phyloP scores from a whole-genome alignment of 2,329 filamentous ascomycete genomes.

The Talaromyces marneffei region DNA sequence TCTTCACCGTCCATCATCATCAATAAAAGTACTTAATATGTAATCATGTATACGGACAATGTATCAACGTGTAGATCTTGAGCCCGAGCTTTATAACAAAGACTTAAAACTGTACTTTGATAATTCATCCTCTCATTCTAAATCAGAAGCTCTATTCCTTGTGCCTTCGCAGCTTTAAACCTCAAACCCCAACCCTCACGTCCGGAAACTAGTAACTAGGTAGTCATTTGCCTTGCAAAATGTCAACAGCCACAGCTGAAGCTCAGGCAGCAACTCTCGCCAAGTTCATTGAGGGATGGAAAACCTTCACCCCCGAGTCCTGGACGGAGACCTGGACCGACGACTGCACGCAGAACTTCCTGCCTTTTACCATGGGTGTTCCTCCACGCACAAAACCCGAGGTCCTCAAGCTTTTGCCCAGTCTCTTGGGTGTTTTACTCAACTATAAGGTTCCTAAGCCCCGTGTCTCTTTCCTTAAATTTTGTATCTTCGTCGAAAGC shows the following conservation, averaged over 20 bases:
- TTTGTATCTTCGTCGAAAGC: background rate
- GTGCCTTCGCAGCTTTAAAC: background rate
- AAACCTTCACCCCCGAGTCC: background rate
- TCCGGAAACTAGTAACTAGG: background rate
- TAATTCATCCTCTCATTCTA: background rate
- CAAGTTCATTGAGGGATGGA: background rate
- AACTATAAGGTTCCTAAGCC: background rate
- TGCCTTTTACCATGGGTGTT: background rate
- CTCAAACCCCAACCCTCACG: background rate
- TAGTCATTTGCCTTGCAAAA: background rate
- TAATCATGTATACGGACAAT: background rate
- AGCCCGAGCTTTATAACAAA: background rate
- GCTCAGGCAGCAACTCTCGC: background rate
- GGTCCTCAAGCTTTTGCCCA: background rate
- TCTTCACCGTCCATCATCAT: too few species aligned
- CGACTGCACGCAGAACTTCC: background rate
- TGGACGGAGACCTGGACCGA: background rate
- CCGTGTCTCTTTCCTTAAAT: background rate
- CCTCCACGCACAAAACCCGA: background rate
- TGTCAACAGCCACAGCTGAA: background rate
- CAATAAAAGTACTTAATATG: too few species aligned
- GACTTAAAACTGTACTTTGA: background rate
- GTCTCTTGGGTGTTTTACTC: background rate
- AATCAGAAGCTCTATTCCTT: background rate
- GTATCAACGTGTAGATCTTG: background rate